Conservation (phyloP, 78 protist genomes). For the Guillardia theta region DNA sequence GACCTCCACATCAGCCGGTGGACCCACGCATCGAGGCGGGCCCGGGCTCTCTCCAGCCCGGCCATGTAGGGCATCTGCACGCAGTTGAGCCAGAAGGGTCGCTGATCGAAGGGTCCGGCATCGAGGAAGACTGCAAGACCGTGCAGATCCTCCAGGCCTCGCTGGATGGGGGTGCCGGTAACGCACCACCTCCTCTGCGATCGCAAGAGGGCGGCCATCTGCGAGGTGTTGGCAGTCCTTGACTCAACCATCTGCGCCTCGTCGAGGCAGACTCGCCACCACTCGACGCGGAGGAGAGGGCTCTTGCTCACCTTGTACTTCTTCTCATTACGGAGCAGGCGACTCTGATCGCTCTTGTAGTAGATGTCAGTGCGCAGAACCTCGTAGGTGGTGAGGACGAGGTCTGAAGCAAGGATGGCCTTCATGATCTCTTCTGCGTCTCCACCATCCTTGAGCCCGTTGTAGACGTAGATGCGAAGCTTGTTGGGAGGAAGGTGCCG, state of each 20-base stretch:
- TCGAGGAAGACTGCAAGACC: neutral
- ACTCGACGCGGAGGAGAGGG: neutral
- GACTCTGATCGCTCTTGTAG: neutral
- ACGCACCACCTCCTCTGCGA: neutral
- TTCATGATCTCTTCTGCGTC: neutral
- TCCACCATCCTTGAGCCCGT: neutral
- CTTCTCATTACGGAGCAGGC: neutral
- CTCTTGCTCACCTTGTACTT: neutral
- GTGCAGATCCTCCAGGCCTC: neutral
- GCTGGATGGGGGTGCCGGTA: constrained; percentile 22
- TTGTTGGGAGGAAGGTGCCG: neutral
- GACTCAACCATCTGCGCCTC: constrained; percentile 12
- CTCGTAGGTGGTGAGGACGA: constrained; percentile 10
- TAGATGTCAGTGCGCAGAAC: neutral
- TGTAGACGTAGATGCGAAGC: neutral
- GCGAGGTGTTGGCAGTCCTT: neutral
- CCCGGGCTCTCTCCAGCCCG: neutral
- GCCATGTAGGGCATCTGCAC: neutral
- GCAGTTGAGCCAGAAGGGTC: neutral
- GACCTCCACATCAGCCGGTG: neutral
- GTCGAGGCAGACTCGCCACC: constrained; percentile 23
- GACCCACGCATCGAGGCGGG: neutral
- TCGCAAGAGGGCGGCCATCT: neutral
- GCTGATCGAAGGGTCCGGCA: neutral
- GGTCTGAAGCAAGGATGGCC: neutral